These are phyloP conservation scores for Gastrolobium villosum DNA, from an alignment of 306 rosid species.

Conservation along the genomic window DNA sequence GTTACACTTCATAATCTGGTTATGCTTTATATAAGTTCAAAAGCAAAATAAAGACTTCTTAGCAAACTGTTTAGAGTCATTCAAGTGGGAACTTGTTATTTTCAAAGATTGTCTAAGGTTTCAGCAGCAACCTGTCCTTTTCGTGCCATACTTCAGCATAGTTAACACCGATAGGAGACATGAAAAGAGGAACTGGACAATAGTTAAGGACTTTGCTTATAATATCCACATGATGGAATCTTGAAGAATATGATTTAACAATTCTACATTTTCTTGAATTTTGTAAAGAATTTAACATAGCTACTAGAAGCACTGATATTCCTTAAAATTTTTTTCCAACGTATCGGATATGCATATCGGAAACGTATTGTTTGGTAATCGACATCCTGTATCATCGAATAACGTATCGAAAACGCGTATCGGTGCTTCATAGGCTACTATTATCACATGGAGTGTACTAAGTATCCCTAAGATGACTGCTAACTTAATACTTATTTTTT, in stretches of 20 bases:
- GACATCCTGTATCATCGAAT: too few relatives aligned
- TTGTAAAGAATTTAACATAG: background rate
- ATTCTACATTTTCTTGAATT: background rate
- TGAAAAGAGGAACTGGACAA: conserved; percentile 5
- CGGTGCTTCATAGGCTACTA: too few relatives aligned
- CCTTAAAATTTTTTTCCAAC: too few relatives aligned
- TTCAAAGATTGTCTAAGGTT: background rate
- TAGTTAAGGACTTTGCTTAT: background rate
- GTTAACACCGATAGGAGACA: conserved; percentile 11
- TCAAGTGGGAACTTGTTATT: background rate
- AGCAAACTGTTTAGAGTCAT: background rate
- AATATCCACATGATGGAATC: background rate
- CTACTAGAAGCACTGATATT: too few relatives aligned
- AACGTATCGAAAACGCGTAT: too few relatives aligned
- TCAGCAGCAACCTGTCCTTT: background rate
- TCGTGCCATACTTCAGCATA: background rate
- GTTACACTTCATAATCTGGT: too few relatives aligned
- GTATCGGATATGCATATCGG: too few relatives aligned
- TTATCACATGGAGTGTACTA: background rate
- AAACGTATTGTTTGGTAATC: too few relatives aligned
- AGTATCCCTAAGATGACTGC: background rate
- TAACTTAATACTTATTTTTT: background rate
- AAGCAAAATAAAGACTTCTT: background rate
- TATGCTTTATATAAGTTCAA: background rate
- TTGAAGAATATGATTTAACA: background rate